Conservation (phyloP, 2,329 filamentous ascomycete species). For the Nothopassalora personata region DNA sequence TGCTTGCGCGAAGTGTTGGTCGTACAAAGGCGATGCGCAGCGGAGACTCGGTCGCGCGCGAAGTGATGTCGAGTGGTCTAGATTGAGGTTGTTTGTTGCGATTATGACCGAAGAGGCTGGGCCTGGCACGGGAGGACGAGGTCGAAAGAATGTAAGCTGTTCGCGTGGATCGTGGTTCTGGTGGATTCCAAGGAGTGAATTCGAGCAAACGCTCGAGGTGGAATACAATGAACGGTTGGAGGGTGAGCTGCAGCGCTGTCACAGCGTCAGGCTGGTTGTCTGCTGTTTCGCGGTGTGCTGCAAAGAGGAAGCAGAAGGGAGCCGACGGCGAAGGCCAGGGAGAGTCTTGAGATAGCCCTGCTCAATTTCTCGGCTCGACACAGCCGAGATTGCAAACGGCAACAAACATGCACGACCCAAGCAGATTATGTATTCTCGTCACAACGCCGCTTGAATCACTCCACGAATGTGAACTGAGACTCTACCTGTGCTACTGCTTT, state of each 20-base stretch:
- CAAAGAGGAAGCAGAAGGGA: not conserved
- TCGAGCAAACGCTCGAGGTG: conserved; percentile 8
- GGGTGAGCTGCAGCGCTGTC: not conserved
- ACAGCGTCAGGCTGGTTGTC: conserved; percentile 2
- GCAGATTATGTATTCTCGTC: not conserved
- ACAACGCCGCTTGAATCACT: not conserved
- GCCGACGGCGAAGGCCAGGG: not conserved
- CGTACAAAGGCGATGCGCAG: conserved; percentile 4
- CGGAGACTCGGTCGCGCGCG: conserved; percentile 3
- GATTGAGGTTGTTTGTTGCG: not conserved
- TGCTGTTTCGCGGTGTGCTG: not conserved
- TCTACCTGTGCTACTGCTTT: not conserved
- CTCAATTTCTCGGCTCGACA: not conserved
- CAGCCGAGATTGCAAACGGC: not conserved
- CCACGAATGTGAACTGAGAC: not conserved
- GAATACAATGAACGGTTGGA: conserved; percentile 3
- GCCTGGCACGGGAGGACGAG: conserved; percentile 2
- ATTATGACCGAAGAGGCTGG: conserved; percentile 6
- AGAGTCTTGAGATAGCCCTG: not conserved
- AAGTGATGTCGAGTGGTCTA: not conserved
- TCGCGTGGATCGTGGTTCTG: not conserved
- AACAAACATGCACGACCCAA: not conserved
- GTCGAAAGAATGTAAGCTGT: conserved; percentile 7
- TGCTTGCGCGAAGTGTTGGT: not conserved
- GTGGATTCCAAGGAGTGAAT: conserved; percentile 10